Evolutionary conservation across 768 basidiomycete genomes (phyloP), one percentile per base, ranked within the genome.

Genomic region (Rhodotorula kratochvilovae): DNA sequence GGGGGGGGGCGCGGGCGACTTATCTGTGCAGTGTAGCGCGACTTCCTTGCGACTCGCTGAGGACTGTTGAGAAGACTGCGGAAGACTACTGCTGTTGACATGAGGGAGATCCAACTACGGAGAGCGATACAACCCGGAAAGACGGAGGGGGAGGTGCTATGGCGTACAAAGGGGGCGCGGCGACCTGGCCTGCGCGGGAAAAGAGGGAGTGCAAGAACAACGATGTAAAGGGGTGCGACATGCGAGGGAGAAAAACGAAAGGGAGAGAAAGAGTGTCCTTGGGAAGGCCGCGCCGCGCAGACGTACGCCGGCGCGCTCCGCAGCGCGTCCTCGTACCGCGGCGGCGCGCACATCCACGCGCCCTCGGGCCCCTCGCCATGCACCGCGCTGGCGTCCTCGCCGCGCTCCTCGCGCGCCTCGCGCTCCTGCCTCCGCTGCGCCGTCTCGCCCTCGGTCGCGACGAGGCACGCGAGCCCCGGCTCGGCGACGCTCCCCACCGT

Each of bases 401-500:
- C 74, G 13, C 76, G 63, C 59, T 77, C 76, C 68, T 72, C 72
- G 21, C 68, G 45, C 48, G 63, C 68, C 62, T 75, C 73, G 33
- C 73, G 53, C 53, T 77, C 76, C 2, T 51, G 50, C 48, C 74
- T 36, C n/a, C 71, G 35, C 45, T 69, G 57, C 0, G 66, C 66
- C 39, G 55, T 61, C 45, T 77, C 76, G 25, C 58, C 64, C 23
- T 61, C 63, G 23, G 33, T n/a, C 16, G 16, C 45, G 35, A 39
- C 46, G 65, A 78, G 56, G 65, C 77, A 76, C 8, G 71, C 66
- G 48, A 77, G 63, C 13, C 67, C 67, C 25, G 77, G 77, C 55
- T 78, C 77, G 35, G 77, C 76, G 62, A 78, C 77, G n/a, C 66
- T 69, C 1, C 77, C 77, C 62, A 78, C 75, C 43, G 77, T 77